Evolutionary conservation across 176 grass and related monocot genomes (phyloP).

Genomic region (Elaeis guineensis): DNA sequence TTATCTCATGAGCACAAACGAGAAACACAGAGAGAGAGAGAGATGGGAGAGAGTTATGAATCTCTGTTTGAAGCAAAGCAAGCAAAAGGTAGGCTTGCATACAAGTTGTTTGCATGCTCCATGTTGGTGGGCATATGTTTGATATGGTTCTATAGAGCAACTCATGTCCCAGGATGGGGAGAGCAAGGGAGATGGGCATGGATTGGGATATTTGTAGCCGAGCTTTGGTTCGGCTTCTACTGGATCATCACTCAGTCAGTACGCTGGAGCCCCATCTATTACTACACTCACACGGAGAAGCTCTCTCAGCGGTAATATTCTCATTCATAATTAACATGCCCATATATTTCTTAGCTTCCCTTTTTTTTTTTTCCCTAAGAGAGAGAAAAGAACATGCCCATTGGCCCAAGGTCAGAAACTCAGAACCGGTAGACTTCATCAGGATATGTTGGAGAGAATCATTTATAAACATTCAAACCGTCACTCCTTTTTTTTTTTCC

Average conservation of each 20-base stretch:
- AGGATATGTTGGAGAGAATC: too few relatives aligned
- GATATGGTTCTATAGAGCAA: conserved; percentile 59
- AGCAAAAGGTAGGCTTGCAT: conserved; percentile 29
- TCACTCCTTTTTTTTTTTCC: too few relatives aligned
- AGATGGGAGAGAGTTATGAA: conserved; percentile 24
- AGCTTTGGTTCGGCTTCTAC: conserved; percentile 76
- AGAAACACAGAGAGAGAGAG: background rate
- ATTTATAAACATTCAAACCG: too few relatives aligned
- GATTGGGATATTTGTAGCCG: conserved; percentile 39
- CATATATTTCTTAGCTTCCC: too few relatives aligned
- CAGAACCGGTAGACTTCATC: too few relatives aligned
- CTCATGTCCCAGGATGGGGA: conserved; percentile 32
- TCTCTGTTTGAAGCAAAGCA: conserved; percentile 40
- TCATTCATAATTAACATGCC: background rate
- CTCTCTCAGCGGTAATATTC: conserved; percentile 31
- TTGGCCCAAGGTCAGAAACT: too few relatives aligned
- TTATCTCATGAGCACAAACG: too few relatives aligned
- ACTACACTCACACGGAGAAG: conserved; percentile 41
- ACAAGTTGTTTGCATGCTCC: conserved; percentile 47
- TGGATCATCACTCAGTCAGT: conserved; percentile 65
- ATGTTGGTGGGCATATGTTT: conserved; percentile 34
- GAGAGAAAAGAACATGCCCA: too few relatives aligned
- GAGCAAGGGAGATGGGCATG: conserved; percentile 45
- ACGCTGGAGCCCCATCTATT: conserved; percentile 53
- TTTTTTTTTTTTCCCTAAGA: too few relatives aligned